Evolutionary conservation across 2,329 filamentous ascomycete genomes (phyloP), one percentile per base, ranked within the genome.

Genomic region (Cytospora paraplurivora): DNA sequence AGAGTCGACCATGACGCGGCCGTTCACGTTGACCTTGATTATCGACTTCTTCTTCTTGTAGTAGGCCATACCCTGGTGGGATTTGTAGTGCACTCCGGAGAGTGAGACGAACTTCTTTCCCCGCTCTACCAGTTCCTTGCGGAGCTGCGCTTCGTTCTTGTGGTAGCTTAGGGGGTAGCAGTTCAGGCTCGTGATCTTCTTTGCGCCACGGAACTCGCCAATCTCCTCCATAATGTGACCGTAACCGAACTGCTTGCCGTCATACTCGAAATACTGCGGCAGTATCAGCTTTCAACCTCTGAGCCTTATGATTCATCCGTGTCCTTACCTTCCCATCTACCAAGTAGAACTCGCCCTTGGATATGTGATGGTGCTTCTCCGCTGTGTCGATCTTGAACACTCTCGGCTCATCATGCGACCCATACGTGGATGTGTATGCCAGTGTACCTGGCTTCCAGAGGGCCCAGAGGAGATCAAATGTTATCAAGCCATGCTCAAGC

Each of bases 371-470:
- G 56, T 91, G 87, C 68, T 91, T 91, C 70, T 88, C 87, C 0
- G 89, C 88, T 67, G 88, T 84, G 64, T 94, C 91, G 1, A 94
- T 87, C 73, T 91, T 93, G 82, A 96, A 94, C 11, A 90, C 89
- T 17, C 91, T 85, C 1, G 92, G 90, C 69, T 95, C 88, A 47
- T 94, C 90, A 15, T 82, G 78, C 41, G 86, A 87, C 3, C 90
- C 90, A 67, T 96, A 96, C 0, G 91, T 94, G 0, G 86, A 85
- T 0, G 89, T 86, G 72, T 89, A 94, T 1, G 87, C 89, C 21
- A 96, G 84, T 0, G 91, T 92, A 70, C 92, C 91, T 0, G 93
- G 93, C 71, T 95, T 96, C 83, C 90, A 96, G 4, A 97, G 77
- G 0, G 92, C 92, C 93, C 93, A 96, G 1, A 96, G 79, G 2